These are phyloP conservation scores for Begonia peltatifolia DNA, from an alignment of 306 rosid species.

Conservation along the genomic window DNA sequence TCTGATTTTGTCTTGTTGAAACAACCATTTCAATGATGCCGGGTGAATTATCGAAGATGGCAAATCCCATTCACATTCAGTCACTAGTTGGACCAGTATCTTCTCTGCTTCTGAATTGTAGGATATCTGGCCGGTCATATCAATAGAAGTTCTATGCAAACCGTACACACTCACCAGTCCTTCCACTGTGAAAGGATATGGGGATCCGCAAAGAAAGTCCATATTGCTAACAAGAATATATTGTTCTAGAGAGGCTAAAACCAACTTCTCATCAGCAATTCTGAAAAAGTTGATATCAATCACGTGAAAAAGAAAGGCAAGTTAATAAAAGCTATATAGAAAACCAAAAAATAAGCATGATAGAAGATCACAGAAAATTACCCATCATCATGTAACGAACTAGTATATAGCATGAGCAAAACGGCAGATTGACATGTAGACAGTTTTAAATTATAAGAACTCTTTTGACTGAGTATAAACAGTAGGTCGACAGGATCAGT, in stretches of 20 bases:
- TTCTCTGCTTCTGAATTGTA: conserved; percentile 68
- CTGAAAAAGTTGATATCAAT: conserved; percentile 30
- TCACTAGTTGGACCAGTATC: conserved; percentile 47
- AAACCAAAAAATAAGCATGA: too few species aligned
- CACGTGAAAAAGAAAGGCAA: conserved; percentile 12
- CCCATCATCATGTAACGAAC: conserved; percentile 83
- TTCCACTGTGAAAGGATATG: conserved; percentile 28
- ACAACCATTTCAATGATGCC: conserved; percentile 72
- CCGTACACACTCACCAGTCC: conserved; percentile 65
- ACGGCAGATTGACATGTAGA: conserved; percentile 66
- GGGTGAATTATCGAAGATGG: conserved; percentile 56
- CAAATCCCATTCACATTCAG: conserved; percentile 54
- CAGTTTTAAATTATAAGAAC: conserved; percentile 34
- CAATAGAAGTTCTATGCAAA: conserved; percentile 51
- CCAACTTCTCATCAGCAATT: conserved; percentile 79
- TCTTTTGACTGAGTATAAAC: conserved; percentile 70
- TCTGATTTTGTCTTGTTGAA: conserved; percentile 63
- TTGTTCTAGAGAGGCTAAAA: conserved; percentile 72
- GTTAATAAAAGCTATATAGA: too few species aligned
- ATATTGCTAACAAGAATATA: conserved; percentile 50
- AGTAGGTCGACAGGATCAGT: conserved; percentile 72
- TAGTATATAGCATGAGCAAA: conserved; percentile 48
- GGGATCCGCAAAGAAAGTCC: conserved; percentile 20
- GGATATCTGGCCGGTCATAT: conserved; percentile 38
- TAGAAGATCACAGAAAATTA: conserved; percentile 10